Evolutionary conservation across 768 basidiomycete genomes (phyloP).

Genomic region (Amanita muscaria): DNA sequence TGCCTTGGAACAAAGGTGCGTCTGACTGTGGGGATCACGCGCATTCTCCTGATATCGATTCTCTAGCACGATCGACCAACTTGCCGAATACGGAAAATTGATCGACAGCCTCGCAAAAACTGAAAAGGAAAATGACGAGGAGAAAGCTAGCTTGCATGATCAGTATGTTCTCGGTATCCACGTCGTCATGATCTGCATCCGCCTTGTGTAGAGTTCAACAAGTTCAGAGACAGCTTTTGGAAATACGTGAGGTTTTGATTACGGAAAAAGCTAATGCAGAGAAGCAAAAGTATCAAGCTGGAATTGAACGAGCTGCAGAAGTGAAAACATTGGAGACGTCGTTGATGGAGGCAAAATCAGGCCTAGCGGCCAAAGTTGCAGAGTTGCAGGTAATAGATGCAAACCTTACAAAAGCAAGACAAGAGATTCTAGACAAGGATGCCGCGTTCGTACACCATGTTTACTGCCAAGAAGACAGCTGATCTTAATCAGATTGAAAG

Average conservation of each 20-base stretch:
- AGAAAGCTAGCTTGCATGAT: background rate
- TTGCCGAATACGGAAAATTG: background rate
- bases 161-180: background rate
- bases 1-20: background rate
- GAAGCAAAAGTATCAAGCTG: background rate
- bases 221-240: background rate
- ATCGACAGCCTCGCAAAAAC: background rate
- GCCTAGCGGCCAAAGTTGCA: background rate
- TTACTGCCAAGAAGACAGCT: background rate
- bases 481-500: background rate
- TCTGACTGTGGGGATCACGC: background rate
- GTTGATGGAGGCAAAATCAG: background rate
- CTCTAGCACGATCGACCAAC: background rate
- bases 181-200: background rate
- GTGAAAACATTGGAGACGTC: background rate
- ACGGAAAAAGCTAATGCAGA: background rate
- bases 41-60: background rate
- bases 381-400: background rate
- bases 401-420: constrained; percentile 1
- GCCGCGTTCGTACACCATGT: background rate
- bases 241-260: background rate
- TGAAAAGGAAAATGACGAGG: background rate
- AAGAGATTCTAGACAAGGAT: background rate
- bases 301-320: background rate
- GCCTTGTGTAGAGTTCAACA: background rate